Evolutionary conservation across 192 early-diverging fungal species (phyloP).

Genomic region (Lobosporangium transversale): DNA sequence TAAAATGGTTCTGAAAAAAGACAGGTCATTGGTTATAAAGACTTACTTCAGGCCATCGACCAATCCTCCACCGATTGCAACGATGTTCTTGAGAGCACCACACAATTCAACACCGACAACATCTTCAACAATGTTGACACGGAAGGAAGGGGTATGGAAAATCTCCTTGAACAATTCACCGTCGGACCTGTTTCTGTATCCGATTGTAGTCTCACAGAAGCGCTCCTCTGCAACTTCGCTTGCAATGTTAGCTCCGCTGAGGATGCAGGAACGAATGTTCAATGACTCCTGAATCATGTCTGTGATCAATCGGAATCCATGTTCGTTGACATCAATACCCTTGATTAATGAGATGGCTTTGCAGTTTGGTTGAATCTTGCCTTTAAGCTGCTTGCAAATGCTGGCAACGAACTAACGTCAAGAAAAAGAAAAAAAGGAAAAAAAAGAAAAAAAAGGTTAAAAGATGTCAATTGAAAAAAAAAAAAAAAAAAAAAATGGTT

Average conservation of each 20-base stretch:
- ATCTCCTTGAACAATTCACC: conserved; percentile 81
- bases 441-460: conserved; percentile 1
- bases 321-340: conserved; percentile 83
- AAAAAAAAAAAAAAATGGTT: too few species aligned
- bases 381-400: conserved; percentile 84
- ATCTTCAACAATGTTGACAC: conserved; percentile 86
- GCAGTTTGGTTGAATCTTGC: conserved; percentile 73
- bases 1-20: too few species aligned
- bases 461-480: background rate
- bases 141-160: conserved; percentile 92
- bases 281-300: conserved; percentile 66
- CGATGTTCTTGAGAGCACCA: conserved; percentile 97
- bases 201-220: conserved; percentile 97
- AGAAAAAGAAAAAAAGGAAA: too few species aligned
- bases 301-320: conserved; percentile 83
- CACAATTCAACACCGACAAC: conserved; percentile 95
- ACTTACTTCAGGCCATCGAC: conserved; percentile 87
- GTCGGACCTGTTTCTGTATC: conserved; percentile 72
- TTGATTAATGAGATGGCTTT: conserved; percentile 96
- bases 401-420: conserved; percentile 80
- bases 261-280: conserved; percentile 78
- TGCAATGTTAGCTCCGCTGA: conserved; percentile 98
- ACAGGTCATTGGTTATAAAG: too few species aligned
- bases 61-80: conserved; percentile 96
- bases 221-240: conserved; percentile 93